A percentile compares a stretch with the other conserved stretches of the same genome.
These are phyloP conservation scores for Dendrobium chrysotoxum DNA, from an alignment of 106 monocot genomes.

Conservation along the genomic window DNA sequence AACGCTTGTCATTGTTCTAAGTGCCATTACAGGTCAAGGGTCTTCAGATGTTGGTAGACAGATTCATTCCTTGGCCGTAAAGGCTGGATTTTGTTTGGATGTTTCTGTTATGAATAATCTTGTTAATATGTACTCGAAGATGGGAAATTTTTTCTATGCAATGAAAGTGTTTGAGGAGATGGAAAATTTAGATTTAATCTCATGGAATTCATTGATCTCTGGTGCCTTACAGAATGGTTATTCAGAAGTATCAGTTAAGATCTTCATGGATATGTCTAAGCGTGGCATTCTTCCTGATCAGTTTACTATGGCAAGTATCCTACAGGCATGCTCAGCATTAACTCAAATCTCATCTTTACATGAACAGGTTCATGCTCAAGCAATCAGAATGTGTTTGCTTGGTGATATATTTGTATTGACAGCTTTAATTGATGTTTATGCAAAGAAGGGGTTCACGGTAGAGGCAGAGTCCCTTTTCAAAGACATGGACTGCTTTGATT, in stretches of 20 bases:
- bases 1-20: conserved; percentile 41
- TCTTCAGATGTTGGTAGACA: conserved; percentile 35
- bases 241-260: conserved; percentile 22
- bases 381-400: conserved; percentile 32
- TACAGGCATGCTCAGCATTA: conserved; percentile 33
- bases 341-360: conserved; percentile 10
- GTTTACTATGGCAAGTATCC: conserved; percentile 50
- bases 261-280: conserved; percentile 42
- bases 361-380: conserved; percentile 38
- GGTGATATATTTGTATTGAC: conserved; percentile 51
- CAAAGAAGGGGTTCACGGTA: conserved; percentile 32
- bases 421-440: conserved; percentile 56
- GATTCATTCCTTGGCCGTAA: conserved; percentile 36
- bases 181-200: conserved; percentile 40
- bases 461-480: conserved; percentile 36
- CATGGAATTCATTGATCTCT: conserved; percentile 80
- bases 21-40: conserved; percentile 13
- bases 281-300: conserved; percentile 38
- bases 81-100: conserved; percentile 31
- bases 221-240: conserved; percentile 23
- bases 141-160: conserved; percentile 27
- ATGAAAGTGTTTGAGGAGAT: conserved; percentile 47
- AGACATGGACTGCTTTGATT: conserved; percentile 37
- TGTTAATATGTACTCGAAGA: conserved; percentile 56
- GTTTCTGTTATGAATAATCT: conserved; percentile 51